Evolutionary conservation across 805 yeast species (phyloP), one percentile per base, ranked within the genome.

Genomic region (Saturnispora saitoi): DNA sequence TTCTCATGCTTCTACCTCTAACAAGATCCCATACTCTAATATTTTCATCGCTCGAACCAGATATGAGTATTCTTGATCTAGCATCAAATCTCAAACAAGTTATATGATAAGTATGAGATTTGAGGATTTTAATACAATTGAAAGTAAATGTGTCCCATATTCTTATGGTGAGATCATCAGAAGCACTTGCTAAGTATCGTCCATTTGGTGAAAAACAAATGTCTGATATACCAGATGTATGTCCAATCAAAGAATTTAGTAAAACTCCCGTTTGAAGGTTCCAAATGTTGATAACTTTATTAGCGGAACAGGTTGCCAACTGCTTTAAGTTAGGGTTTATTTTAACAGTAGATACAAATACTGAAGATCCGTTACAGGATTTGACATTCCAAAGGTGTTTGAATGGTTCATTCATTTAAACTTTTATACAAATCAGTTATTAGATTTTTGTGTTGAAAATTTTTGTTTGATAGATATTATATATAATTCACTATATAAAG

Each of bases 31-130:
- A 91, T 2, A 91, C 74, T 45, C 90, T 76, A 14, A 93, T 81
- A 45, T 91, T 87, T 61, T 91, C 98, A 64, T 91, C 99, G 45
- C 93, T 78, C 1, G 95, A 80, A 0, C 95, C 95, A 39, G 90
- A 77, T 22, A 86, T 79, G 14, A 93, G 62, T 20, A 93, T 64
- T 53, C 87, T 86, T 0, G 96, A 96, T 61, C 82, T 83, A 36
- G 70, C 64, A 53, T 79, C 85, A 68, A 81, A 91, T 46, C 72
- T 72, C 4, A 88, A 65, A n/a, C 83, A 70, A 1, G 86, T 81
- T 10, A 88, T 86, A 50, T 87, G 91, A 53, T 81, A 91, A 0
- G 95, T 87, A 59, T 91, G 99, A 6, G 95, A 90, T 45, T 73
- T 69, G 30, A 89, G 65, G 5, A 76, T 64, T 45, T 71, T 68